Conservation (phyloP, 345 rosid genomes). For the Schrenkiella parvula region DNA sequence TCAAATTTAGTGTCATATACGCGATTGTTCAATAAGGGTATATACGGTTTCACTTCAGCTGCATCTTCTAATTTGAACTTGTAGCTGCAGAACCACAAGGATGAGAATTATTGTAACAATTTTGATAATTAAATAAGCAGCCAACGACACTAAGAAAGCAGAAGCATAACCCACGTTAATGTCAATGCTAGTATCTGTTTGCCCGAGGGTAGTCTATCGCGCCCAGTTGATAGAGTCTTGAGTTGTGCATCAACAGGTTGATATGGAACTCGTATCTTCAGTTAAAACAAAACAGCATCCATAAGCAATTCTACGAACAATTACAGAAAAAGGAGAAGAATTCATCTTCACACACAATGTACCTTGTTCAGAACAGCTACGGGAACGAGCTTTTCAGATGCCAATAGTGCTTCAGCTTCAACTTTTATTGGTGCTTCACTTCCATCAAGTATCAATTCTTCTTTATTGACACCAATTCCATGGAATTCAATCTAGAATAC, state of each 20-base stretch:
- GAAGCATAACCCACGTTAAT: slow-evolving; percentile 56
- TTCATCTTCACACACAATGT: slow-evolving; percentile 14
- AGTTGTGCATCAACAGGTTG: slow-evolving; percentile 82
- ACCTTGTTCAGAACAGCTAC: slow-evolving; percentile 81
- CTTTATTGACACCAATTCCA: slow-evolving; percentile 72
- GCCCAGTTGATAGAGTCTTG: slow-evolving; percentile 53
- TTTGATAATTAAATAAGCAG: slow-evolving; percentile 11
- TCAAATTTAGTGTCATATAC: slow-evolving; percentile 95
- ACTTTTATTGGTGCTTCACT: slow-evolving; percentile 93
- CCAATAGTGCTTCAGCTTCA: slow-evolving; percentile 71
- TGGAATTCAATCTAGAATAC: slow-evolving; percentile 65
- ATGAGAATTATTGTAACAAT: background rate
- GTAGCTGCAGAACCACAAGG: slow-evolving; percentile 54
- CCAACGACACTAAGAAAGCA: slow-evolving; percentile 1
- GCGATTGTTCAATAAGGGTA: slow-evolving; percentile 90
- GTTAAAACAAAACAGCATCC: slow-evolving; percentile 5
- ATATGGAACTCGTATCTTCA: slow-evolving; percentile 78
- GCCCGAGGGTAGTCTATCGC: slow-evolving; percentile 92
- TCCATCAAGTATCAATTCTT: slow-evolving; percentile 86
- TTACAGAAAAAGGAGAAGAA: slow-evolving; percentile 5
- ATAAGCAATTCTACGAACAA: slow-evolving; percentile 17
- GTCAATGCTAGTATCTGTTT: slow-evolving; percentile 84
- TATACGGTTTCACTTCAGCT: slow-evolving; percentile 77
- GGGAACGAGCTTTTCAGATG: slow-evolving; percentile 74
- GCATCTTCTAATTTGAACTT: slow-evolving; percentile 92